Evolutionary conservation across 495 filamentous ascomycete species (phyloP), one percentile per base, ranked within the genome.

Genomic region (Elasticomyces elasticus): DNA sequence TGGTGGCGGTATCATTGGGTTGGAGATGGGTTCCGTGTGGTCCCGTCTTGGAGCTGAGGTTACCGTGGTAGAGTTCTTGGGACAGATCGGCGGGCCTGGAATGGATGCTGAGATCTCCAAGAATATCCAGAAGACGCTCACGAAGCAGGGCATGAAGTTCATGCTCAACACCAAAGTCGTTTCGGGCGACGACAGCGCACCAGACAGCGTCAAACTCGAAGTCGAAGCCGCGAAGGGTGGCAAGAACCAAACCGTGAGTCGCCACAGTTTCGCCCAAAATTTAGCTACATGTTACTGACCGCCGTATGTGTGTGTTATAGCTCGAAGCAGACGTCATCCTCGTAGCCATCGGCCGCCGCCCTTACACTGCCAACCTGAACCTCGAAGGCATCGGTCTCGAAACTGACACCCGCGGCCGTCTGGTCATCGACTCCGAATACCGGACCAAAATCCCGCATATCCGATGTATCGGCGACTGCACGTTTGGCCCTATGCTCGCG

Each of bases 11-110:
- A 98, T 98, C 69, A 98, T 98, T 66, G 92, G 92, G 68, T 80
- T 98, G 33, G 92, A 98, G 75, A 97, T 98, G 92, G 84, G 85
- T 40, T 97, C 94, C 37, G 92, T 98, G 24, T 98, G 92, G 92
- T 91, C 87, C 26, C 77, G 92, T 62, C 75, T 98, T 54, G 92
- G 92, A 57, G 71, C 90, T 60, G 83, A 98, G 69, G 92, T 98
- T 47, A 98, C 92, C 53, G 89, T 97, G 37, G 89, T 98, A 37
- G 92, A 98, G 71, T 98, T 91, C 74, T 75, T 98, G 38, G 81
- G 84, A 61, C 89, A 94, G 74, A 98, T 98, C 64, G 92, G 92
- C 70, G 92, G 92, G 38, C 92, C 92, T 51, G 92, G 92, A 54
- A 98, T 98, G 92, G 92, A 98, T 62, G 72, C 79, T 45, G 94